A percentile compares a stretch with the other conserved stretches of the same genome.
Evolutionary conservation across 148 eudicot genomes (phyloP).

Genomic region (Arctostaphylos glauca): DNA sequence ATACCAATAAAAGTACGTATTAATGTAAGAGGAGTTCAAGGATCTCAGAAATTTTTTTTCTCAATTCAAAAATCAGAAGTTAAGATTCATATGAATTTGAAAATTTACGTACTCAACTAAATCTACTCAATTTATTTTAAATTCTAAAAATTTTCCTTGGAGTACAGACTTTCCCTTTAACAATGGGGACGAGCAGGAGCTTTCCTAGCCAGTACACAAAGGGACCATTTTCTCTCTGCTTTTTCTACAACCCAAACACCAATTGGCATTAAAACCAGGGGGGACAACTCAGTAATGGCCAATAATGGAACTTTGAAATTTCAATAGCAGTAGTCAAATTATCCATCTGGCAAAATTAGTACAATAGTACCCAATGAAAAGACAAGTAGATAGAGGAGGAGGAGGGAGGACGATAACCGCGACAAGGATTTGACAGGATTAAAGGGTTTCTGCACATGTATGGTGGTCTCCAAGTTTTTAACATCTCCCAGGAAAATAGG

Average conservation of each 20-base stretch:
- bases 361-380: neutral
- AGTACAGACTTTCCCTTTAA: neutral
- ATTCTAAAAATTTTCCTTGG: too few relatives aligned
- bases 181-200: neutral
- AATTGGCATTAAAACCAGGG: neutral
- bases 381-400: neutral
- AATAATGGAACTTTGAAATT: neutral
- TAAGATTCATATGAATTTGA: too few relatives aligned
- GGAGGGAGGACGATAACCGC: neutral
- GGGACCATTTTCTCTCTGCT: neutral
- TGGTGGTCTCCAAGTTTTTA: neutral
- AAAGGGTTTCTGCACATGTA: neutral
- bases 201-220: neutral
- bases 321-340: neutral
- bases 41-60: too few relatives aligned
- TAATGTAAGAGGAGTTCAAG: too few relatives aligned
- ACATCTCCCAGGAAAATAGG: neutral
- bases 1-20: too few relatives aligned
- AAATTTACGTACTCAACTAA: too few relatives aligned
- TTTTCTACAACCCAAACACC: neutral
- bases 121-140: too few relatives aligned
- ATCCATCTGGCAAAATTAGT: slow-evolving; percentile 2
- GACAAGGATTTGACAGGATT: slow-evolving; percentile 2
- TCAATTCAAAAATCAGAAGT: too few relatives aligned
- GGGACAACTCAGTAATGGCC: neutral